These are phyloP conservation scores for Teratosphaeriaceae sp. DNA, from an alignment of 2,329 filamentous ascomycete species.

Conservation along the genomic window DNA sequence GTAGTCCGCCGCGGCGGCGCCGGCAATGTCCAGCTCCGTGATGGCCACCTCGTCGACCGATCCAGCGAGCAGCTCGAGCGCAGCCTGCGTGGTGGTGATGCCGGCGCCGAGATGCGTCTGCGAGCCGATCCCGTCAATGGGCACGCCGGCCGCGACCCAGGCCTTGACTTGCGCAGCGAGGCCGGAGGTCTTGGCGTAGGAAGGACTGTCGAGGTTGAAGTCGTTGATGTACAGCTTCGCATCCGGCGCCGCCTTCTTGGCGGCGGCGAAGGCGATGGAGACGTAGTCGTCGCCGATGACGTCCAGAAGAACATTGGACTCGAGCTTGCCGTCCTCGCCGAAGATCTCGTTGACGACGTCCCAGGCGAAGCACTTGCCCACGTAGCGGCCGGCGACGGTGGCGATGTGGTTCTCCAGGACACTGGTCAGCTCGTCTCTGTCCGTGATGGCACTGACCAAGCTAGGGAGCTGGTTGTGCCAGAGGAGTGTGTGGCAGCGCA, in stretches of 20 bases:
- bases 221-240: conserved; percentile 74
- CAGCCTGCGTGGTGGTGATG: conserved; percentile 40
- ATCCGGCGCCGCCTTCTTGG: conserved; percentile 57
- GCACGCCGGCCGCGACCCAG: conserved; percentile 56
- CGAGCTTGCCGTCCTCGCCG: conserved; percentile 56
- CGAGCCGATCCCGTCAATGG: conserved; percentile 59
- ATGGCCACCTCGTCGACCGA: conserved; percentile 54
- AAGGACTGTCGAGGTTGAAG: conserved; percentile 54
- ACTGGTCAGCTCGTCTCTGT: conserved; percentile 45
- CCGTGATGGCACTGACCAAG: conserved; percentile 54
- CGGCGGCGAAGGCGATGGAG: conserved; percentile 62
- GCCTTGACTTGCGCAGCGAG: conserved; percentile 53
- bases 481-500: conserved; percentile 60
- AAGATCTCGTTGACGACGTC: conserved; percentile 58
- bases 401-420: conserved; percentile 57
- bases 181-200: conserved; percentile 50
- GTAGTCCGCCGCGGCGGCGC: conserved; percentile 52
- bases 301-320: conserved; percentile 57
- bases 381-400: conserved; percentile 52
- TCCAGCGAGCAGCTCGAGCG: conserved; percentile 45
- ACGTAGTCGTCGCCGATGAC: conserved; percentile 66
- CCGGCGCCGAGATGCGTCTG: conserved; percentile 47
- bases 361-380: conserved; percentile 57
- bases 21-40: conserved; percentile 62
- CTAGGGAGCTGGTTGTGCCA: conserved; percentile 50